Evolutionary conservation across 352 stramenopile genomes (phyloP), one percentile per base, ranked within the genome.

Genomic region (Aphanomyces euteiches): DNA sequence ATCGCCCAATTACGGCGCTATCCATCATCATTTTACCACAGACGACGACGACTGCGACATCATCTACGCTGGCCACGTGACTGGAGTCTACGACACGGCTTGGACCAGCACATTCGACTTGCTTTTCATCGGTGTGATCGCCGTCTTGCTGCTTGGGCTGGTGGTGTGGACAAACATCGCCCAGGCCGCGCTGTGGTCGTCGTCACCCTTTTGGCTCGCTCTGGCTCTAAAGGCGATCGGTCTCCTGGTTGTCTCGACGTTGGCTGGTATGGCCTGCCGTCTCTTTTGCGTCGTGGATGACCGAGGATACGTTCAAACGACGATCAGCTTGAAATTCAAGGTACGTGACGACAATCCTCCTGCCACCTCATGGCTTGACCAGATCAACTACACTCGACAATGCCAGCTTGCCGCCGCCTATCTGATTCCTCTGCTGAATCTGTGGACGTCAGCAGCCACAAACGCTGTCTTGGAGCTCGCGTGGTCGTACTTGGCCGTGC

Each of bases 351-450:
- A 7, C 21, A 12, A 2, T 28, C 28, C 1, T 28, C 28, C 28
- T 28, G 28, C 28, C 28, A 28, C 28, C 28, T 28, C 28, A 28
- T 28, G 28, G 1, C 28, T 28, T 28, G 17, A 2, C 19, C 48
- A 70, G 64, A 85, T 95, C 66, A 95, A 93, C 78, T 95, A 95
- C 80, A 93, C 87, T 7, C 83, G 87, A 21, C 93, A 95, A 75
- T 73, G 92, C 53, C 85, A 93, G 77, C 83, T 90, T 50, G 85
- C 93, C 21, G 87, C 87, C 0, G 87, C 87, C 5, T 95, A 95
- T 72, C 78, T 95, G 74, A 82, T 93, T 56, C 87, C 87, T 53
- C 73, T 95, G 37, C 79, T 92, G 8, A 41, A 61, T 15, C 64
- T 50, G 12, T 61, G 54, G 54, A n/a, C 13, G 7, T 78, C 93